These are phyloP conservation scores for Schizophyllum commune DNA, from an alignment of 1,284 basidiomycete genomes.

Conservation along the genomic window DNA sequence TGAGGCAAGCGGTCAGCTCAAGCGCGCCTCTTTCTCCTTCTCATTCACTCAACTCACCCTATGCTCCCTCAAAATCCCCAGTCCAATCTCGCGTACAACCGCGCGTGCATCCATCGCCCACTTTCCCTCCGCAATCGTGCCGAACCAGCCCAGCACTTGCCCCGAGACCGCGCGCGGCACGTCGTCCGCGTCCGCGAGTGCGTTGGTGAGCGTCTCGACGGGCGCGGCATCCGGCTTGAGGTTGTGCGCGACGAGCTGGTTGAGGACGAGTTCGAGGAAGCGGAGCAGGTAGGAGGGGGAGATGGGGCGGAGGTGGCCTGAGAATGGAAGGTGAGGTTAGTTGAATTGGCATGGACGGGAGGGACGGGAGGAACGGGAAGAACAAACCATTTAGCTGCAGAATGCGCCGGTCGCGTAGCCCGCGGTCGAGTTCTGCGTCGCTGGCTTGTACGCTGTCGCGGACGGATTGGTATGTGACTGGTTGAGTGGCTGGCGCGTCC, in stretches of 20 bases:
- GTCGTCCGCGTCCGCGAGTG: conserved; percentile 70
- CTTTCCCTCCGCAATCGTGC: conserved; percentile 40
- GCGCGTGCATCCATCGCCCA: conserved; percentile 60
- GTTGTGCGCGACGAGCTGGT: conserved; percentile 53
- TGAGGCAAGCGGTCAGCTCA: conserved; percentile 15
- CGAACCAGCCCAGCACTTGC: conserved; percentile 79
- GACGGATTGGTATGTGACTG: conserved; percentile 52
- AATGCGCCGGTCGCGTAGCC: conserved; percentile 57
- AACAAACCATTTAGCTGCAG: conserved; percentile 60
- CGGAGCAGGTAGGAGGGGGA: conserved; percentile 55
- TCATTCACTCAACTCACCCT: conserved; percentile 35
- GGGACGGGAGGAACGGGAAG: no score
- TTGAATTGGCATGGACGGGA: no score
- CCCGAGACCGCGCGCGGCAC: conserved; percentile 49
- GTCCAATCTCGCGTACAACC: conserved; percentile 60
- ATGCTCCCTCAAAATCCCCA: conserved; percentile 60
- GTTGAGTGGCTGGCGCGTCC: conserved; percentile 4
- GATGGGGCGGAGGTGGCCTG: conserved; percentile 66
- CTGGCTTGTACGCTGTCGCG: conserved; percentile 69
- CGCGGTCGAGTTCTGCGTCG: conserved; percentile 60
- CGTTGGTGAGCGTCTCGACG: conserved; percentile 44
- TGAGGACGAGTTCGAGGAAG: conserved; percentile 69
- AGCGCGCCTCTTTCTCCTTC: no score
- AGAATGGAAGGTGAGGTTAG: conserved; percentile 1
- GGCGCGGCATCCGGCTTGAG: conserved; percentile 41